phyloP scores from a whole-genome alignment of 2,329 filamentous ascomycete genomes.

The Penicillium sp. region DNA sequence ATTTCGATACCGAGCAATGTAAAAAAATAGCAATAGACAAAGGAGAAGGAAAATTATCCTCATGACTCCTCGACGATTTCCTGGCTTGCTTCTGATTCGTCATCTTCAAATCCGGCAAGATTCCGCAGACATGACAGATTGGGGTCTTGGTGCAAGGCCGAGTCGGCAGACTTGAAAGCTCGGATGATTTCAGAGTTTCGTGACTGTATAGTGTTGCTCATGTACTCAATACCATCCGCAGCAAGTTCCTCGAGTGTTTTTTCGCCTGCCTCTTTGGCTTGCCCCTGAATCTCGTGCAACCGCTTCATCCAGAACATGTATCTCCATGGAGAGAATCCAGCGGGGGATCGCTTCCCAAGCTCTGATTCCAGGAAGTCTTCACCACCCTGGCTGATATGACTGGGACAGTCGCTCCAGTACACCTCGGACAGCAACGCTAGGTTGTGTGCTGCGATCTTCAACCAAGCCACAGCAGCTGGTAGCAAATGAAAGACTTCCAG shows the following conservation, averaged over 20 bases:
- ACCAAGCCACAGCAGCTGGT: conserved; percentile 16
- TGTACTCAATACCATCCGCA: conserved; percentile 15
- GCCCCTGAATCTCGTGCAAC: conserved; percentile 18
- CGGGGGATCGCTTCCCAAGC: conserved; percentile 17
- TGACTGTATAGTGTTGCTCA: conserved; percentile 12
- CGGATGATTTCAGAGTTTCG: conserved; percentile 15
- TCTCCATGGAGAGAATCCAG: conserved; percentile 23
- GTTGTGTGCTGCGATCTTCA: conserved; percentile 11
- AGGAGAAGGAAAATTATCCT: too few relatives aligned
- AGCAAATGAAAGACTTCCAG: conserved; percentile 14
- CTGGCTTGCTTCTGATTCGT: too few relatives aligned
- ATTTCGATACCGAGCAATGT: too few relatives aligned
- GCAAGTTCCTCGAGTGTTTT: conserved; percentile 15
- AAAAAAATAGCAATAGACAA: too few relatives aligned
- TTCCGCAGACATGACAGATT: conserved; percentile 4
- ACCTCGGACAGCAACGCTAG: conserved; percentile 18
- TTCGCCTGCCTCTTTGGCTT: conserved; percentile 14
- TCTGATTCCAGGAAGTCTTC: conserved; percentile 17
- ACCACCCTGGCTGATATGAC: conserved; percentile 12
- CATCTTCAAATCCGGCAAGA: too few relatives aligned
- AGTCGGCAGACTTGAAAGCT: conserved; percentile 7
- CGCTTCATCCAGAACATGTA: conserved; percentile 25
- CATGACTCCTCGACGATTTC: too few relatives aligned
- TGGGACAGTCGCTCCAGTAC: conserved; percentile 18
- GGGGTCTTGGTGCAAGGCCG: conserved; percentile 10